Base-by-base conservation (phyloP, 2,329 filamentous ascomycete species). In the Aspergillus vadensis region DNA sequence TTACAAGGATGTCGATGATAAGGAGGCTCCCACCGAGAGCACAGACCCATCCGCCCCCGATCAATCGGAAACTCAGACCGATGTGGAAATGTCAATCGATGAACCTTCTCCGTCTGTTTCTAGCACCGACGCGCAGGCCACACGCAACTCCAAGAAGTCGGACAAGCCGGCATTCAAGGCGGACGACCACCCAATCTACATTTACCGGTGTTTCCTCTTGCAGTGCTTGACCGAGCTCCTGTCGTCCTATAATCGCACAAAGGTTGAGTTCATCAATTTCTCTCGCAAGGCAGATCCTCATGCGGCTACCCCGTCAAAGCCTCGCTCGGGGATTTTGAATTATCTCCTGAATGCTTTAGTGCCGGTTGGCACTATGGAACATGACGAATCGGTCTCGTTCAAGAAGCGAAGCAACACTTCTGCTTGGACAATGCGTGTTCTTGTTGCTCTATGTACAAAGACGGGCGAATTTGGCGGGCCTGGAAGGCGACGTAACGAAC, bases 221-320 rank as follows among this genome's bases (percentile, higher is more conserved):
- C 92, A 95, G 72, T 97, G 93, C 70, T 81, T 99, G 41, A 89
- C 92, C 0, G 95, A 99, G 76, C 85, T 99, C 14, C 82, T 99
- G 14, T 88, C 91, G 59, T 96, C 90, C 70, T 99, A 98, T 79
- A 97, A 92, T 68, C 88, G 92, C 57, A 91, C 92, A 8, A 99
- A 99, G 82, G 87, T 99, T 47, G 96, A 99, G 74, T 98, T 99
- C 74, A 97, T 99, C 81, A 98, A 97, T 76, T 99, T 97, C 80
- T 98, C 96, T 67, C 89, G 94, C 62, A 97, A 93, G 72, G 89
- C 91, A 6, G 91, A 94, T 50, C 85, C 92, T 48, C 89, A 91
- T 67, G 89, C 89, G 10, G 88, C 87, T 57, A 98, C 95, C 1
- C 95, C 95, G 5, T 93, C 96, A 15, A 98, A 98, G 76, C 95